phyloP scores from a whole-genome alignment of 805 yeast species.

The Ogataea nonfermentans region DNA sequence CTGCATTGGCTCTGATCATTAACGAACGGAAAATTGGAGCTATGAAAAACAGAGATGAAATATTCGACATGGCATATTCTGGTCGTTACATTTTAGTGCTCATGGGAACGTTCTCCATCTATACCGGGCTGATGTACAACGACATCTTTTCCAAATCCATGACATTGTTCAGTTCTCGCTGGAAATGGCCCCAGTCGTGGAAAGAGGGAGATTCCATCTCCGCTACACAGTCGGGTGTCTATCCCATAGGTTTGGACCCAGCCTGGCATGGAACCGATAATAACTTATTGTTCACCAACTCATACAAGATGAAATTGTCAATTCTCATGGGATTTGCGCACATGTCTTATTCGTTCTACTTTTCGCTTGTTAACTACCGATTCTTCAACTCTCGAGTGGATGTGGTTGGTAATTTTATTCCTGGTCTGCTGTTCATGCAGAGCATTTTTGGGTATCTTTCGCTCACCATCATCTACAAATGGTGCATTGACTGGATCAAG shows the following conservation, averaged over 20 bases:
- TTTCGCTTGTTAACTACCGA: conserved; percentile 62
- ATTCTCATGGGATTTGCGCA: conserved; percentile 73
- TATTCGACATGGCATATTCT: conserved; percentile 71
- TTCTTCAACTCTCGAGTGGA: conserved; percentile 60
- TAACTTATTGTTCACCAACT: conserved; percentile 63
- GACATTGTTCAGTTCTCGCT: conserved; percentile 66
- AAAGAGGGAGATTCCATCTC: conserved; percentile 48
- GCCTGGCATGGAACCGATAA: conserved; percentile 83
- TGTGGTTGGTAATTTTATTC: conserved; percentile 69
- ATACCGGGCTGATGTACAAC: conserved; percentile 71
- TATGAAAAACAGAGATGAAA: conserved; percentile 63
- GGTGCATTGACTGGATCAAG: conserved; percentile 70
- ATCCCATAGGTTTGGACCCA: conserved; percentile 65
- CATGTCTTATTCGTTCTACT: conserved; percentile 69
- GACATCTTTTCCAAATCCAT: conserved; percentile 70
- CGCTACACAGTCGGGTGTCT: conserved; percentile 51
- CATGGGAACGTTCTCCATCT: conserved; percentile 73
- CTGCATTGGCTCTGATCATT: conserved; percentile 51
- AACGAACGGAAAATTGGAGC: conserved; percentile 52
- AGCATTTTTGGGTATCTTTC: conserved; percentile 72
- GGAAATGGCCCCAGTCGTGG: conserved; percentile 60
- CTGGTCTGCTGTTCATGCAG: conserved; percentile 74
- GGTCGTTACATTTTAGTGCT: conserved; percentile 68
- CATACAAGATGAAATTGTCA: conserved; percentile 75
- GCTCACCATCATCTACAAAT: conserved; percentile 66